phyloP scores from a whole-genome alignment of 306 rosid species.

The Fragaria iinumae region DNA sequence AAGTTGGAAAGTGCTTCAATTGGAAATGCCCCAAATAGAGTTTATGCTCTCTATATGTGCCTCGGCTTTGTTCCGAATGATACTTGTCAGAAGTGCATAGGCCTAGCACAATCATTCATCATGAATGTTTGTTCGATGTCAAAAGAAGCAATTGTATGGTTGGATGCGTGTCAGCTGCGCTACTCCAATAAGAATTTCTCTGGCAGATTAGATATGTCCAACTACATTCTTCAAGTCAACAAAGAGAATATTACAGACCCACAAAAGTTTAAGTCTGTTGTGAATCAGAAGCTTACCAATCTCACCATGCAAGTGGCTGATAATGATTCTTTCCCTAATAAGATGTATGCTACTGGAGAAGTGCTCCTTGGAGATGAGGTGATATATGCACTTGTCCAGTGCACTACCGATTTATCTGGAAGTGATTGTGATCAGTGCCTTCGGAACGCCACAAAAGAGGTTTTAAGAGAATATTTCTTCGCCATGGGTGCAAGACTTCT shows the following conservation, averaged over 20 bases:
- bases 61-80: background rate
- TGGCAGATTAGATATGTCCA: slow-evolving; percentile 37
- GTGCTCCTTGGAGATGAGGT: slow-evolving; percentile 19
- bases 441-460: slow-evolving; percentile 32
- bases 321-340: slow-evolving; percentile 26
- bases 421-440: slow-evolving; percentile 46
- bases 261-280: slow-evolving; percentile 23
- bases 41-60: slow-evolving; percentile 24
- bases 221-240: slow-evolving; percentile 26
- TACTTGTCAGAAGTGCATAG: slow-evolving; percentile 27
- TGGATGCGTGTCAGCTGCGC: slow-evolving; percentile 48
- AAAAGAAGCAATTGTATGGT: slow-evolving; percentile 48
- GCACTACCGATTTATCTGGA: slow-evolving; percentile 48
- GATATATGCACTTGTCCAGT: slow-evolving; percentile 52
- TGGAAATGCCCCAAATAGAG: background rate
- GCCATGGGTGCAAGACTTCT: slow-evolving; percentile 52
- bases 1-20: background rate
- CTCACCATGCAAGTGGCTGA: slow-evolving; percentile 32
- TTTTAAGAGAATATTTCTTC: slow-evolving; percentile 34
- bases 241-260: slow-evolving; percentile 26
- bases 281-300: slow-evolving; percentile 26
- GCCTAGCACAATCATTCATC: slow-evolving; percentile 25
- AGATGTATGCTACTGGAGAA: slow-evolving; percentile 44
- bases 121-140: slow-evolving; percentile 31
- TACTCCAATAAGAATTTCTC: slow-evolving; percentile 44